A percentile compares a stretch with the other conserved stretches of the same genome.
These are phyloP conservation scores for Malus hybrid DNA, from an alignment of 331 rosid species.

Conservation along the genomic window DNA sequence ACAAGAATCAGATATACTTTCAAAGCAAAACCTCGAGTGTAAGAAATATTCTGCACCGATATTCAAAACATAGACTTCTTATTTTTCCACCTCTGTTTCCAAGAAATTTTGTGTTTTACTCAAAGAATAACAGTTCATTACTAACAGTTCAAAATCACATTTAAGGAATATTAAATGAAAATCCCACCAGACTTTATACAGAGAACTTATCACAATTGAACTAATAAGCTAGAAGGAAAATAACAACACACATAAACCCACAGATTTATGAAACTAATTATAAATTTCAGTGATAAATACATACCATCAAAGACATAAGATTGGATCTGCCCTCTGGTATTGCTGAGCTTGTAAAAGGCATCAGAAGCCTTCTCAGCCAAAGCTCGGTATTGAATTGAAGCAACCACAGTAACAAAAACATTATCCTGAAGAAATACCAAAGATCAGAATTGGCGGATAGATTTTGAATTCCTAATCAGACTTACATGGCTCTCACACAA, in stretches of 20 bases:
- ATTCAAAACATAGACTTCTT: background rate
- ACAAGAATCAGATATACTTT: background rate
- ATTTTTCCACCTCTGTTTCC: background rate
- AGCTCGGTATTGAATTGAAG: constrained; percentile 78
- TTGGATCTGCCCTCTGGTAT: constrained; percentile 73
- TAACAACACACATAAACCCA: background rate
- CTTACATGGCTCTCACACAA: background rate
- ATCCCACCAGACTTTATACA: background rate
- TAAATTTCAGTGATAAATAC: constrained; percentile 2
- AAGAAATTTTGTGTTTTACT: background rate
- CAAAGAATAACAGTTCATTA: background rate
- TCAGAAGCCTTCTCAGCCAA: constrained; percentile 54
- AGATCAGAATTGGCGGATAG: background rate
- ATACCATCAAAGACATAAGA: constrained; percentile 83
- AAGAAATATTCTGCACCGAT: background rate
- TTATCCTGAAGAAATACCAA: constrained; percentile 45
- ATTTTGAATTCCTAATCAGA: background rate
- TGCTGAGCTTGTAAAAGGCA: constrained; percentile 78
- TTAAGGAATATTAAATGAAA: background rate
- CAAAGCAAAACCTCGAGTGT: background rate
- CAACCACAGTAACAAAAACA: constrained; percentile 78
- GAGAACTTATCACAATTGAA: background rate
- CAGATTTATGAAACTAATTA: background rate
- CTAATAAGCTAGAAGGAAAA: background rate
- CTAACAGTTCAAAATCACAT: background rate